Evolutionary conservation across 495 filamentous ascomycete species (phyloP).

Genomic region (Astrocystis sublimbata): DNA sequence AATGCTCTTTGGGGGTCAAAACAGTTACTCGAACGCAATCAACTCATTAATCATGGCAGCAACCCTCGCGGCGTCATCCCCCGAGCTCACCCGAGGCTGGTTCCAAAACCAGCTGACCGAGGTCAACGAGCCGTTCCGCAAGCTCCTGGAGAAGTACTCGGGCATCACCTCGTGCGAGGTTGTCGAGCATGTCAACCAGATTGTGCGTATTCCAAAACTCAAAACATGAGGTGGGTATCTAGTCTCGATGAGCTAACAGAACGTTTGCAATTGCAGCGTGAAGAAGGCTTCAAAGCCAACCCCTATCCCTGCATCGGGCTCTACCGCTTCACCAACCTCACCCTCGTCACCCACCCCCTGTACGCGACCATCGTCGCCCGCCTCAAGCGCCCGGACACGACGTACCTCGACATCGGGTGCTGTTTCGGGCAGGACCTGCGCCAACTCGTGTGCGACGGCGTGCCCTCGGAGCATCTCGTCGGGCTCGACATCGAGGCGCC

Average conservation of each 20-base stretch:
- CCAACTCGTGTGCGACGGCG: slow-evolving; percentile 46
- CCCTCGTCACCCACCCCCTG: slow-evolving; percentile 21
- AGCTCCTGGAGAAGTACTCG: neutral
- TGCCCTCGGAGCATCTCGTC: slow-evolving; percentile 39
- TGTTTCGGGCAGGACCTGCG: slow-evolving; percentile 55
- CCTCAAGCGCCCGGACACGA: slow-evolving; percentile 20
- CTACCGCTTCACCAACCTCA: slow-evolving; percentile 33
- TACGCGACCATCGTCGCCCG: slow-evolving; percentile 34
- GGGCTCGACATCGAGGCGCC: slow-evolving; percentile 46
- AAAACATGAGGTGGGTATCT: too few species aligned
- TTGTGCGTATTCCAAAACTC: neutral
- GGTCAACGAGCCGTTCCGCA: neutral
- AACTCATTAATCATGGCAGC: neutral
- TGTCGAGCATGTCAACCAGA: neutral
- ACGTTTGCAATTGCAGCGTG: neutral
- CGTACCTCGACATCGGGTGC: slow-evolving; percentile 51
- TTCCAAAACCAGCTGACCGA: neutral
- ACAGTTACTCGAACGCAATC: too few species aligned
- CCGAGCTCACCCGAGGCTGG: neutral
- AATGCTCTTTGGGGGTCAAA: too few species aligned
- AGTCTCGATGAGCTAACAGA: neutral
- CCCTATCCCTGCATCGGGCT: slow-evolving; percentile 46
- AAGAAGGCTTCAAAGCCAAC: neutral
- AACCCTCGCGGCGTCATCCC: neutral
- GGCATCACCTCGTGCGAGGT: neutral